Percentiles rank a stretch among this genome's conserved stretches.
These are phyloP conservation scores for Fusarium chaquense DNA, from an alignment of 2,329 filamentous ascomycete species.

Conservation along the genomic window DNA sequence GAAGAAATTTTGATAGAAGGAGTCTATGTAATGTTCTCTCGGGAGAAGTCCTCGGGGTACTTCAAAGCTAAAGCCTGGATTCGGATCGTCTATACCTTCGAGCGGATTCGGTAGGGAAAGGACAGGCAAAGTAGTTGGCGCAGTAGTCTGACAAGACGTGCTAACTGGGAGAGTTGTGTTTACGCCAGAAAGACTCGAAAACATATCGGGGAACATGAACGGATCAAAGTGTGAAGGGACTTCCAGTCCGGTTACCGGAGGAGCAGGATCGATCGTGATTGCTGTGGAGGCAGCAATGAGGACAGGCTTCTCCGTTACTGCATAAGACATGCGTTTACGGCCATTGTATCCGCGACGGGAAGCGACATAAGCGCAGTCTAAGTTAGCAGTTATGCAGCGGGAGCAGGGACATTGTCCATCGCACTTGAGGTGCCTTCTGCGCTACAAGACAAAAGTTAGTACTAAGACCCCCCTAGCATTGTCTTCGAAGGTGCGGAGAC, in stretches of 20 bases:
- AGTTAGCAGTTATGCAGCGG: background rate
- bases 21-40: background rate
- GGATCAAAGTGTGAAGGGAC: background rate
- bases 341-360: constrained; percentile 4
- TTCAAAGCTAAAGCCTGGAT: background rate
- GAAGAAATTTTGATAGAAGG: constrained; percentile 3
- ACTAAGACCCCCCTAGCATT: accelerated
- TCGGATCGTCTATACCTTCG: background rate
- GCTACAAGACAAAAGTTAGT: background rate
- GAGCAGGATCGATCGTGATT: background rate
- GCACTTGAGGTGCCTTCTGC: constrained; percentile 8
- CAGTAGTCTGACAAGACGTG: background rate
- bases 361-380: background rate
- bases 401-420: constrained; percentile 9
- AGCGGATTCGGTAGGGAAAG: background rate
- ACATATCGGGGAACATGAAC: accelerated
- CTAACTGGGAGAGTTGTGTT: accelerated
- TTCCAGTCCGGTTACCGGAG: background rate
- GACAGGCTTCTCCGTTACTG: accelerated
- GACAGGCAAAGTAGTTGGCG: accelerated
- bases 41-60: background rate
- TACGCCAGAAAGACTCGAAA: accelerated
- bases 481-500: background rate
- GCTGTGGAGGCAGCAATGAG: accelerated
- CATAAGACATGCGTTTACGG: background rate